Conservation (phyloP, 257 asterid genomes). For the Solanum ossicruentum region DNA sequence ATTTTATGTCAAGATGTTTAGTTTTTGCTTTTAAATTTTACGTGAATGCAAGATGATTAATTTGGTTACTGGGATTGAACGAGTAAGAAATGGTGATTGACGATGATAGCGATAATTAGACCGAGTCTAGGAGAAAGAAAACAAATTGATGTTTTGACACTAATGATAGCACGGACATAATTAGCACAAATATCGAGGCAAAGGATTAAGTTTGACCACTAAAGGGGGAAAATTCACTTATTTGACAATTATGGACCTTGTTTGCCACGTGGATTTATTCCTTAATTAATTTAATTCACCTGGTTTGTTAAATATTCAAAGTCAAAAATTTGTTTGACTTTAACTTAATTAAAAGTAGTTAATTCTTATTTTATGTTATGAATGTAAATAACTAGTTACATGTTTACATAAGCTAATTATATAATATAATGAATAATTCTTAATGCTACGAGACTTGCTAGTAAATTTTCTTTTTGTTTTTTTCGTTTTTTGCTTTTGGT, state of each 20-base stretch:
- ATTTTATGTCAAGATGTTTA: not conserved
- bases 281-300: not conserved
- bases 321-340: not conserved
- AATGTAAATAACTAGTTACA: not conserved
- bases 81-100: no score
- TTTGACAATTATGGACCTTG: not conserved
- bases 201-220: not conserved
- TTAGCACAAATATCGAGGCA: not conserved
- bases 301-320: not conserved
- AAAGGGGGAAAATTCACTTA: not conserved
- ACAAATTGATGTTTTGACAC: not conserved
- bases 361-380: no score
- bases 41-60: not conserved
- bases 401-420: not conserved
- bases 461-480: no score
- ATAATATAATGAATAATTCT: no score
- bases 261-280: not conserved
- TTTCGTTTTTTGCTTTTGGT: no score
- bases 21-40: not conserved
- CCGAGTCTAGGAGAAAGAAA: not conserved
- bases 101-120: no score
- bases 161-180: not conserved
- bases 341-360: not conserved
- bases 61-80: not conserved
- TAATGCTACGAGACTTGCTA: no score